A percentile compares a stretch with the other conserved stretches of the same genome.
Evolutionary conservation across 1,284 basidiomycete species (phyloP).

Genomic region (Malassezia slooffiae): DNA sequence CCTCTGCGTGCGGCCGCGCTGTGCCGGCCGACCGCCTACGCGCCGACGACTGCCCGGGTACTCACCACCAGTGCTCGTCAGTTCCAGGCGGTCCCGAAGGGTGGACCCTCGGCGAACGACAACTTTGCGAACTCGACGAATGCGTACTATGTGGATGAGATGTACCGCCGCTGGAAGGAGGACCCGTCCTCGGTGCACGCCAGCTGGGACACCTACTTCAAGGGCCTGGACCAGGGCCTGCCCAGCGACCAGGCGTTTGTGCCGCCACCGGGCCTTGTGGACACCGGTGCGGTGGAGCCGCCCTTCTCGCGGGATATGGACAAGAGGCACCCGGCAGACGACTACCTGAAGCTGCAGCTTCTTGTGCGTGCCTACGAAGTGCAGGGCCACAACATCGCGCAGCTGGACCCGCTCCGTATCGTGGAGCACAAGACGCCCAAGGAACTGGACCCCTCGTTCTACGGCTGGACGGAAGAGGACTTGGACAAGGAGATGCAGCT

Average conservation of each 20-base stretch:
- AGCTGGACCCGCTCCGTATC: slow-evolving; percentile 89
- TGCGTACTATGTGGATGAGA: slow-evolving; percentile 85
- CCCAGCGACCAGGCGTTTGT: slow-evolving; percentile 72
- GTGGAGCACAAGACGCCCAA: slow-evolving; percentile 48
- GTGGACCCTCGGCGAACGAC: slow-evolving; percentile 28
- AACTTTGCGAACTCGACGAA: slow-evolving; percentile 58
- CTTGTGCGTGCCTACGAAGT: slow-evolving; percentile 89
- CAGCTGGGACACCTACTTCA: slow-evolving; percentile 92
- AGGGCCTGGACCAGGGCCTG: slow-evolving; percentile 79
- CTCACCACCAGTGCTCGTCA: too few relatives aligned
- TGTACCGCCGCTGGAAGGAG: slow-evolving; percentile 47
- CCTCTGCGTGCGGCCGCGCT: slow-evolving; percentile 4
- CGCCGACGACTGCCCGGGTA: too few relatives aligned
- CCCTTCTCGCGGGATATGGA: slow-evolving; percentile 58
- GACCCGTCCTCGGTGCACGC: slow-evolving; percentile 81
- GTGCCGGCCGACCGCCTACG: not conserved
- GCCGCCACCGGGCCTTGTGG: slow-evolving; percentile 58
- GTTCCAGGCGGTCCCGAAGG: too few relatives aligned
- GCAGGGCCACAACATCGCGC: slow-evolving; percentile 88
- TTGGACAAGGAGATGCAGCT: slow-evolving; percentile 87
- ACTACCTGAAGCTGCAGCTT: slow-evolving; percentile 65
- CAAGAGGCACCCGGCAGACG: slow-evolving; percentile 63
- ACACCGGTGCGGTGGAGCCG: slow-evolving; percentile 54
- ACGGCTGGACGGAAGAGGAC: slow-evolving; percentile 88
- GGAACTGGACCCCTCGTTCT: slow-evolving; percentile 49